These are phyloP conservation scores for Cystofilobasidium capitatum DNA, from an alignment of 768 basidiomycete genomes.

Conservation along the genomic window DNA sequence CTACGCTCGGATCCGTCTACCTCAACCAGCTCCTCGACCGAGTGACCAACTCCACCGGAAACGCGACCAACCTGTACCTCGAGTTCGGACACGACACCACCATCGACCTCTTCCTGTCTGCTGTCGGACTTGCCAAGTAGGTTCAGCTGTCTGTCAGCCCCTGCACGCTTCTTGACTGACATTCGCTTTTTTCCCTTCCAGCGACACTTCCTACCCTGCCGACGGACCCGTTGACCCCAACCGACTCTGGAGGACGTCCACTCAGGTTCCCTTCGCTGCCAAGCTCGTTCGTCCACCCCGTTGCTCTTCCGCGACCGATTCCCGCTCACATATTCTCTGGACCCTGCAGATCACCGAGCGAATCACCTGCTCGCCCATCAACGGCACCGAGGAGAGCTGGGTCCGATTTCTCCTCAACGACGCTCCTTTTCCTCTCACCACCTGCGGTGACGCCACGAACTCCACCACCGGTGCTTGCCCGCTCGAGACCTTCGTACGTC, in stretches of 20 bases:
- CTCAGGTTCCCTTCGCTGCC: conserved; percentile 45
- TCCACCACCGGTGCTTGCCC: conserved; percentile 41
- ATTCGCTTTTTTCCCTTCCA: conserved; percentile 25
- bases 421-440: conserved; percentile 41
- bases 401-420: conserved; percentile 45
- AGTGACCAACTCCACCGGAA: conserved; percentile 40
- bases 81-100: conserved; percentile 46
- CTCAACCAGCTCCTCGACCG: conserved; percentile 43
- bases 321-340: not conserved
- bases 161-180: no score
- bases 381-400: conserved; percentile 30
- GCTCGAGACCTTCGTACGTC: conserved; percentile 38
- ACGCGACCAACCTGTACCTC: conserved; percentile 39
- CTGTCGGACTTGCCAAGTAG: conserved; percentile 42
- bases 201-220: conserved; percentile 37
- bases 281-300: conserved; percentile 38
- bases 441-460: conserved; percentile 39
- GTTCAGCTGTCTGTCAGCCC: conserved; percentile 14
- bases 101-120: conserved; percentile 42
- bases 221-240: conserved; percentile 32
- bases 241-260: conserved; percentile 42
- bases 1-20: conserved; percentile 42
- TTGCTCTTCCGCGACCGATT: not conserved
- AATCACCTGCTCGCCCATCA: conserved; percentile 11
- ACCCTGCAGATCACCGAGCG: conserved; percentile 31